Conservation (phyloP, 78 protist species). For the Acrasis kona region DNA sequence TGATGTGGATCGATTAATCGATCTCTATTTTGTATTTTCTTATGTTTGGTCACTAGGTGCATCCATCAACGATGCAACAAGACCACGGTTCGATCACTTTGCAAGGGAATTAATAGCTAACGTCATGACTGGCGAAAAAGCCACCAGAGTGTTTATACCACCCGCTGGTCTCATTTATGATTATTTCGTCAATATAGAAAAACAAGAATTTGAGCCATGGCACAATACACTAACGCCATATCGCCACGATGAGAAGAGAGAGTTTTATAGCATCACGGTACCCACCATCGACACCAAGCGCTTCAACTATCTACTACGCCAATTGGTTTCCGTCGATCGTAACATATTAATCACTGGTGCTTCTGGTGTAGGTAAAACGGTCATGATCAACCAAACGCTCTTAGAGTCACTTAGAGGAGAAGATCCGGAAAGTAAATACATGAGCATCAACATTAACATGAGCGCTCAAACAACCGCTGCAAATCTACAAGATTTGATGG, state of each 20-base stretch:
- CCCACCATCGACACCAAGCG: constrained; percentile 49
- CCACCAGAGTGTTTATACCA: no score
- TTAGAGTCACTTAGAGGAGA: neutral
- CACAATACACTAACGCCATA: neutral
- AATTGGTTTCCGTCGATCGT: neutral
- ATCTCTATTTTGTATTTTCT: constrained; percentile 28
- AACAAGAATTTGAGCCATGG: constrained; percentile 22
- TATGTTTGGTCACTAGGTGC: constrained; percentile 54
- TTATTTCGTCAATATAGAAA: constrained; percentile 2
- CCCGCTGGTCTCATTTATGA: constrained; percentile 1
- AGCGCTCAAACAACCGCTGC: constrained; percentile 50
- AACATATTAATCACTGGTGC: constrained; percentile 15
- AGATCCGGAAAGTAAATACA: constrained; percentile 4
- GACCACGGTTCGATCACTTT: constrained; percentile 20
- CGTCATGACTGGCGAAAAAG: no score
- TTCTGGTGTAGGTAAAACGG: constrained; percentile 26
- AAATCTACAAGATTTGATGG: constrained; percentile 44
- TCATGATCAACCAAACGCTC: neutral
- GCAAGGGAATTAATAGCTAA: neutral
- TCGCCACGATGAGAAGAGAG: neutral
- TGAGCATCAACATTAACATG: constrained; percentile 14
- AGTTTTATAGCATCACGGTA: constrained; percentile 13
- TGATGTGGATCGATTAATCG: neutral
- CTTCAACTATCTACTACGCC: constrained; percentile 19
- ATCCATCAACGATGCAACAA: constrained; percentile 5